These are phyloP conservation scores for Ceratobasidium theobromae DNA, from an alignment of 1,284 basidiomycete species.

Conservation along the genomic window DNA sequence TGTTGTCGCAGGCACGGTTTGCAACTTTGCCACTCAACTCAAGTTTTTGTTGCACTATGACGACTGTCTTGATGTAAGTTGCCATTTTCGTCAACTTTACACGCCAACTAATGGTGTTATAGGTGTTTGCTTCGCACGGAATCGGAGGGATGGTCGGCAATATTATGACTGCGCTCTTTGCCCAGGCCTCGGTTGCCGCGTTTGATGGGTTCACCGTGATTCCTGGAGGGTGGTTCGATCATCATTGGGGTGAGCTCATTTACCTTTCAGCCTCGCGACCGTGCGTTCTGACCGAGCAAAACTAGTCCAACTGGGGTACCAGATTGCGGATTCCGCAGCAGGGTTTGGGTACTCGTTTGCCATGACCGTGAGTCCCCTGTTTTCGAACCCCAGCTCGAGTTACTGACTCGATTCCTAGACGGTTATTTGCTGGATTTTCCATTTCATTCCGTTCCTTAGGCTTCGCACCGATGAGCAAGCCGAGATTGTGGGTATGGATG, in stretches of 20 bases:
- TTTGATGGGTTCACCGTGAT: constrained; percentile 80
- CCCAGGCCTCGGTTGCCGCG: constrained; percentile 78
- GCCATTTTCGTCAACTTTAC: neutral
- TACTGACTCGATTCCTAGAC: constrained; percentile 50
- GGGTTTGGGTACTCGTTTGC: constrained; percentile 80
- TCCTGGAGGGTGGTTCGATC: constrained; percentile 89
- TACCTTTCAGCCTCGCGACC: too few relatives aligned
- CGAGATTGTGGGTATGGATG: constrained; percentile 92
- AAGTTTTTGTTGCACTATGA: constrained; percentile 79
- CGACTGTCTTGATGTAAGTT: constrained; percentile 74
- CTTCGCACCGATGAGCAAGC: constrained; percentile 79
- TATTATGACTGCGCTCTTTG: constrained; percentile 83
- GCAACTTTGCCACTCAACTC: constrained; percentile 94
- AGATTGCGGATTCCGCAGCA: constrained; percentile 77
- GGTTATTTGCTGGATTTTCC: constrained; percentile 89
- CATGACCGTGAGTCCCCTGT: constrained; percentile 60
- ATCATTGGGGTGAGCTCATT: constrained; percentile 53
- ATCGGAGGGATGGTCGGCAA: constrained; percentile 56
- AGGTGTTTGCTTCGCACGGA: constrained; percentile 55
- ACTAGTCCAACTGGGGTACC: constrained; percentile 82
- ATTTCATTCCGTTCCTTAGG: constrained; percentile 84
- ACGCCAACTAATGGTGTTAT: constrained; percentile 24
- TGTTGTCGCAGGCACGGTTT: constrained; percentile 77
- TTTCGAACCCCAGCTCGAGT: constrained; percentile 7
- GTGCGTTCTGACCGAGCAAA: too few relatives aligned